Percentiles rank a stretch among this genome's conserved stretches.
Evolutionary conservation across 192 early-diverging fungal genomes (phyloP).

Genomic region (Funneliformis geosporum): DNA sequence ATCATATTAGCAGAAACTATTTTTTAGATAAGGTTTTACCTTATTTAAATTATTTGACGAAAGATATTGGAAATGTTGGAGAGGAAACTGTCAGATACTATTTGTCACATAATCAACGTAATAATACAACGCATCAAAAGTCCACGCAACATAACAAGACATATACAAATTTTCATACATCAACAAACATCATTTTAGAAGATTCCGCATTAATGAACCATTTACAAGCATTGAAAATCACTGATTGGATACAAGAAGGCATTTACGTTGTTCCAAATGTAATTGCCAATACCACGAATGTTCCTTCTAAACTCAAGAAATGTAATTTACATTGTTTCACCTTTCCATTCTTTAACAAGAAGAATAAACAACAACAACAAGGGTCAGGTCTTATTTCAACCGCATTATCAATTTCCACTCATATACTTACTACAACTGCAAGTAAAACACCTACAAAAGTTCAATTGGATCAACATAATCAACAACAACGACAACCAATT

Average conservation of each 20-base stretch:
- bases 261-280: neutral
- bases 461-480: neutral
- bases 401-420: neutral
- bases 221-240: neutral
- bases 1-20: conserved; percentile 10
- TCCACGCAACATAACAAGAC: neutral
- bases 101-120: neutral
- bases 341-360: neutral
- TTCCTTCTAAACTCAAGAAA: conserved; percentile 1
- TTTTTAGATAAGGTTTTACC: conserved; percentile 1
- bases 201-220: conserved; percentile 13
- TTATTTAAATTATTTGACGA: neutral
- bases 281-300: neutral
- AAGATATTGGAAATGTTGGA: neutral
- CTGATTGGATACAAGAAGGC: conserved; percentile 14
- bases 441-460: neutral
- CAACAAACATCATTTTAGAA: neutral
- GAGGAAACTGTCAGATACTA: neutral
- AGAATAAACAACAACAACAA: neutral
- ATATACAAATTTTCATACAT: neutral
- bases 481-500: neutral
- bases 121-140: neutral
- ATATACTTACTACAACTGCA: neutral
- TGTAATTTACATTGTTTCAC: neutral
- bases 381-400: neutral